Evolutionary conservation across 208 protist genomes (phyloP).

Genomic region (Balamuthia mandrillaris): DNA sequence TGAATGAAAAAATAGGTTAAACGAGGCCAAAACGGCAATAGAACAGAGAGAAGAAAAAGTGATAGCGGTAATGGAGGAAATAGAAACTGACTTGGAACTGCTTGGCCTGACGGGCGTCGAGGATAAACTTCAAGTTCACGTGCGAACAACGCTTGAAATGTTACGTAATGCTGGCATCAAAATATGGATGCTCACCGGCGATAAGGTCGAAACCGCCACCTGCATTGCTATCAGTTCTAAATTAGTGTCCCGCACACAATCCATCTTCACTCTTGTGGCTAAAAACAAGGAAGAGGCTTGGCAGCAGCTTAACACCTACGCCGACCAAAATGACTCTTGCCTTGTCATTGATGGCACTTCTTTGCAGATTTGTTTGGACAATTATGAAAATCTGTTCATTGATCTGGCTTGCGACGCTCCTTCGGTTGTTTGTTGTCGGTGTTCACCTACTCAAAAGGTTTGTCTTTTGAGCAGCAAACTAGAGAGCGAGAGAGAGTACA

Average conservation of each 20-base stretch:
- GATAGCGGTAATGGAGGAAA: conserved; percentile 71
- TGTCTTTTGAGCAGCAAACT: no score
- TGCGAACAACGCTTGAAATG: conserved; percentile 85
- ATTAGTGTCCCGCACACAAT: conserved; percentile 82
- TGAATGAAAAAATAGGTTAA: no score
- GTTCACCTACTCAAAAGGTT: conserved; percentile 97
- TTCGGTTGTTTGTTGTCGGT: conserved; percentile 91
- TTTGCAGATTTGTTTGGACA: conserved; percentile 68
- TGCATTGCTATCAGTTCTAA: conserved; percentile 89
- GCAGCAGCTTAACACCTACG: neutral
- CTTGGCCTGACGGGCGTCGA: conserved; percentile 94
- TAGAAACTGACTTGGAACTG: conserved; percentile 78
- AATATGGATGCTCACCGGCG: conserved; percentile 98
- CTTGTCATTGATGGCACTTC: conserved; percentile 75
- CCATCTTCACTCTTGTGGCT: no score
- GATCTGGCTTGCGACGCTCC: conserved; percentile 69
- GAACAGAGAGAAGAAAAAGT: conserved; percentile 59
- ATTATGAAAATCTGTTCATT: conserved; percentile 66
- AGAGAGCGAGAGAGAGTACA: no score
- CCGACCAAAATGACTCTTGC: conserved; percentile 5
- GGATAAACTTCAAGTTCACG: conserved; percentile 92
- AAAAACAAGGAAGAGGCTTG: neutral
- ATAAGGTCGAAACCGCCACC: conserved; percentile 91
- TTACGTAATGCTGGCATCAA: conserved; percentile 95
- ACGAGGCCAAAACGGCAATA: conserved; percentile 52